phyloP scores from a whole-genome alignment of 1,284 basidiomycete genomes.

The Afroboletus lepidellus region DNA sequence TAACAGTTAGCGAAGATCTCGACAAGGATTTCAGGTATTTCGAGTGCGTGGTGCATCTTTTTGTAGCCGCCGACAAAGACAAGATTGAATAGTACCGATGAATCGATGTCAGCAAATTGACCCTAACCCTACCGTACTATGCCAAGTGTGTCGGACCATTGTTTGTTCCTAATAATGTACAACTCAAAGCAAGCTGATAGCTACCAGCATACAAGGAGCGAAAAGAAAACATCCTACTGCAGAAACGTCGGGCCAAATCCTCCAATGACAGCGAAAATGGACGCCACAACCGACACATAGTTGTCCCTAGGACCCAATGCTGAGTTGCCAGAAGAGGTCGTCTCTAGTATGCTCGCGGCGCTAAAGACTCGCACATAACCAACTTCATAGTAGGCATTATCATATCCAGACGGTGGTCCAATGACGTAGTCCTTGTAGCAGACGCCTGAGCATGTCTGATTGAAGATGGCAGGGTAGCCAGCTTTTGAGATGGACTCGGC shows the following conservation, averaged over 20 bases:
- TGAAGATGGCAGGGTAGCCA: constrained; percentile 51
- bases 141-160: too few relatives aligned
- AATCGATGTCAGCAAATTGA: too few relatives aligned
- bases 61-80: too few relatives aligned
- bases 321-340: constrained; percentile 7
- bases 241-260: constrained; percentile 18
- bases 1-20: too few relatives aligned
- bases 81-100: too few relatives aligned
- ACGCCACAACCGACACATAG: constrained; percentile 7
- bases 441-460: constrained; percentile 60
- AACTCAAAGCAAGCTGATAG: too few relatives aligned
- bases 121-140: too few relatives aligned
- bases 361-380: constrained; percentile 59
- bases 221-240: too few relatives aligned
- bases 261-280: constrained; percentile 13
- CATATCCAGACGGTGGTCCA: constrained; percentile 62
- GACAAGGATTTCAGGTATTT: too few relatives aligned
- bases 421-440: constrained; percentile 77
- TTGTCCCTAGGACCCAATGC: constrained; percentile 4
- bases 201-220: too few relatives aligned
- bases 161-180: too few relatives aligned
- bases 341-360: constrained; percentile 15
- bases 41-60: neutral
- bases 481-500: constrained; percentile 35
- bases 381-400: constrained; percentile 77